Conservation (phyloP, 2,329 filamentous ascomycete genomes). For the Paracoccidioides lutzii region DNA sequence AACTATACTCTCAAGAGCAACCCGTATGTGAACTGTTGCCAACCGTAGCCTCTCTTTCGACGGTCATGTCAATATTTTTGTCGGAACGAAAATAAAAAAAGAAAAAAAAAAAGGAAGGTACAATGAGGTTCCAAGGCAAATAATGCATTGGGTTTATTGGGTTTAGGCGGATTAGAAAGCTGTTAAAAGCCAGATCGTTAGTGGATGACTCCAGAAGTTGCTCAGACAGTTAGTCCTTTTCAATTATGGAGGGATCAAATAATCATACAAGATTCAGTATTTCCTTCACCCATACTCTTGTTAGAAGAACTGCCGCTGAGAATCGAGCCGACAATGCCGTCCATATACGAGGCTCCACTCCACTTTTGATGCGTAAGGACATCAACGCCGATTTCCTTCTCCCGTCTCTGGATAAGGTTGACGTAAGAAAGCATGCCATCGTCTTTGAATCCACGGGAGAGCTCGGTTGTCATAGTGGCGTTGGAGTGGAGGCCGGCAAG, state of each 20-base stretch:
- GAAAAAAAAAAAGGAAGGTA: not conserved
- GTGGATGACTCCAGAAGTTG: too few relatives aligned
- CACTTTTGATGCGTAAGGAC: conserved; percentile 88
- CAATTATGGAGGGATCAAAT: not conserved
- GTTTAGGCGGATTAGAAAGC: not conserved
- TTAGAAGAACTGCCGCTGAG: conserved; percentile 82
- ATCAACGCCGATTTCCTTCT: conserved; percentile 83
- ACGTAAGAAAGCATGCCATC: conserved; percentile 97
- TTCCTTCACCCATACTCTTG: conserved; percentile 90
- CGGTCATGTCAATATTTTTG: not conserved
- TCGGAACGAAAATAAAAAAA: too few relatives aligned
- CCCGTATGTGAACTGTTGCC: too few relatives aligned
- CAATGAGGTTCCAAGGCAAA: not conserved
- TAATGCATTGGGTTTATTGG: not conserved
- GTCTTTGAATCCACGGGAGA: conserved; percentile 69
- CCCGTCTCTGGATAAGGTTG: conserved; percentile 74
- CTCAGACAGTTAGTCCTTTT: not conserved
- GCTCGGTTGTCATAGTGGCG: conserved; percentile 55
- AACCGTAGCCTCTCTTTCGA: too few relatives aligned
- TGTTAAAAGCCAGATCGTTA: not conserved
- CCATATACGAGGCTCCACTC: conserved; percentile 62
- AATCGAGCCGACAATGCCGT: conserved; percentile 79
- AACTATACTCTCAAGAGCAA: too few relatives aligned
- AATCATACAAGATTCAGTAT: conserved; percentile 53
- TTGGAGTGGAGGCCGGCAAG: conserved; percentile 52